Percentiles rank a stretch among this genome's conserved stretches.
Conservation (phyloP, 2,329 filamentous ascomycete genomes). For the Ophiocordyceps australis region DNA sequence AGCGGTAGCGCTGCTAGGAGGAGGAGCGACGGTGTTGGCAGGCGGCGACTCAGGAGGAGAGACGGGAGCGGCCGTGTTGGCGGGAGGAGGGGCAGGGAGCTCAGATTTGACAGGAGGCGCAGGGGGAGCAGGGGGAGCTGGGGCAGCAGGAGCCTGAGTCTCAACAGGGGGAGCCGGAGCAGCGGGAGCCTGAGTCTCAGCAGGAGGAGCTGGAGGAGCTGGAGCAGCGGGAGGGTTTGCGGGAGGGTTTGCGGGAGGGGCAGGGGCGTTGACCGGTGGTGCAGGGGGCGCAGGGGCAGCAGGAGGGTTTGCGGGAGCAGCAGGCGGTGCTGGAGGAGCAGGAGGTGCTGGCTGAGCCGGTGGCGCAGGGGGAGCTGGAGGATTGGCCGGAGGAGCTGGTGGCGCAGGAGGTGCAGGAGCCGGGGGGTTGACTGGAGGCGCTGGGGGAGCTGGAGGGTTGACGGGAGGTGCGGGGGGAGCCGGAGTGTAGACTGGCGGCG, state of each 20-base stretch:
- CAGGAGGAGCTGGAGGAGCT: neutral
- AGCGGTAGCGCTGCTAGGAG: slow-evolving; percentile 1
- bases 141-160: neutral
- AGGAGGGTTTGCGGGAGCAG: slow-evolving; percentile 1
- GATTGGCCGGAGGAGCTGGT: neutral
- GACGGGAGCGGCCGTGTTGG: slow-evolving; percentile 5
- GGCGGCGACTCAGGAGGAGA: slow-evolving; percentile 1
- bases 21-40: neutral
- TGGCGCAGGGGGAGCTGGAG: slow-evolving; percentile 5
- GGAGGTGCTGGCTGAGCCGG: slow-evolving; percentile 5
- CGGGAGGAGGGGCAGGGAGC: neutral
- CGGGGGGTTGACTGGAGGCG: no score
- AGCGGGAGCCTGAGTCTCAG: neutral
- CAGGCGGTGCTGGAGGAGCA: slow-evolving; percentile 6
- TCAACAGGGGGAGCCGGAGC: neutral
- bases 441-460: no score
- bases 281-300: neutral
- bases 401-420: slow-evolving; percentile 1
- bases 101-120: neutral
- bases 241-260: neutral
- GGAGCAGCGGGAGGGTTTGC: neutral
- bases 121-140: slow-evolving; percentile 1
- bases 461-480: no score
- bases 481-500: no score
- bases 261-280: neutral